Conservation (phyloP, 257 asterid genomes). For the Jacaranda copaia region DNA sequence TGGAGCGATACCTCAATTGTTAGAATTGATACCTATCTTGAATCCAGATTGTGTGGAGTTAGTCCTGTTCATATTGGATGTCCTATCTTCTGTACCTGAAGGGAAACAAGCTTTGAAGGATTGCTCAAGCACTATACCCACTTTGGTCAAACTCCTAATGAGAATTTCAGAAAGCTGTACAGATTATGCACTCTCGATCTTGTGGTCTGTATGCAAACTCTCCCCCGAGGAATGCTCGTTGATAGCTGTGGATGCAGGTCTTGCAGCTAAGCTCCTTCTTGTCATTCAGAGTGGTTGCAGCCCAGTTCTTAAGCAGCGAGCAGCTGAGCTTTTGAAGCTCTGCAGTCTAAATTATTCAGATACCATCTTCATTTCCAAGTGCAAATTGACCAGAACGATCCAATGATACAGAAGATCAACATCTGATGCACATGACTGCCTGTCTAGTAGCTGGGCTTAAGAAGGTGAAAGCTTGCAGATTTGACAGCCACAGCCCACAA, state of each 20-base stretch:
- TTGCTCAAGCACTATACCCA: conserved; percentile 57
- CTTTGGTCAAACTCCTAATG: conserved; percentile 64
- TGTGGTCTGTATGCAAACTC: conserved; percentile 61
- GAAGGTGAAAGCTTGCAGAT: not conserved
- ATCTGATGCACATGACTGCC: not conserved
- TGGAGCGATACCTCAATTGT: conserved; percentile 65
- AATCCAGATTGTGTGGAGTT: conserved; percentile 61
- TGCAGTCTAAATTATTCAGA: conserved; percentile 70
- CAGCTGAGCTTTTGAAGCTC: conserved; percentile 76
- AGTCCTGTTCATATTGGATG: conserved; percentile 55
- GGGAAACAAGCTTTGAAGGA: conserved; percentile 69
- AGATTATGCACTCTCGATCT: conserved; percentile 57
- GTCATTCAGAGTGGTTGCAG: conserved; percentile 76
- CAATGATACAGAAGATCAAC: conserved; percentile 43
- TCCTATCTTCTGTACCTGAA: conserved; percentile 58
- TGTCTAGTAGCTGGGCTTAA: not conserved
- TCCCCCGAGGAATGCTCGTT: conserved; percentile 66
- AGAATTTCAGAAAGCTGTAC: conserved; percentile 68
- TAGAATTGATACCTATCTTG: conserved; percentile 53
- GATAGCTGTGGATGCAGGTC: conserved; percentile 73
- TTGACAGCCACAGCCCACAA: not conserved
- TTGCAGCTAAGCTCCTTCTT: conserved; percentile 70
- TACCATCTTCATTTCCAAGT: conserved; percentile 71
- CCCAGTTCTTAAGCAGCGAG: conserved; percentile 61
- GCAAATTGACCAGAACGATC: conserved; percentile 72